Base-by-base conservation (phyloP, 2,329 filamentous ascomycete species). In the Cladophialophora bantiana region DNA sequence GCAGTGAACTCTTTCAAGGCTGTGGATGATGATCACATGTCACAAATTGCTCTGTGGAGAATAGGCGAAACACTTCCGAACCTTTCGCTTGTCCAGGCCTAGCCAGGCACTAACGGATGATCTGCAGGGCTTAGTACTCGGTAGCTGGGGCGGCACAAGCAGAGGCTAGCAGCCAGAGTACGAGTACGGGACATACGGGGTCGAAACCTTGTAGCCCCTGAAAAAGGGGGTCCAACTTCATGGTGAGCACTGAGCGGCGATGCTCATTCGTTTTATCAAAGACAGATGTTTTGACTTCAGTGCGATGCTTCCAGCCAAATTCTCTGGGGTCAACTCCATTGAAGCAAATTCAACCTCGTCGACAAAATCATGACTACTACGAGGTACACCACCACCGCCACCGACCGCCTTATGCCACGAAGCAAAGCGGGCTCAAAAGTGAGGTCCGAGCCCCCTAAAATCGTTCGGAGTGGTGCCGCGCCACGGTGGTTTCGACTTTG, bases 401-500 rank as follows among this genome's bases (percentile, higher is more conserved):
- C 15, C 45, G 15, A 50, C 18, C 9, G 45, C 15, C 15, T 42
- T 13, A 5, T 42, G 13, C 5, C 40, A n/a, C 18, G 10, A 50
- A 50, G 40, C 18, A n/a, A 50, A 50, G 45, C 45, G 7, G 10
- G 45, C 26, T 50, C 18, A 26, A 50, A 26, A 26, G 45, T 20
- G 20, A 26, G 9, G 18, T n/a, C 18, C 7, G 18, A 26, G 18
- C 15, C 38, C 38, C 45, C 45, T 50, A 50, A 50, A 50, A 50
- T 26, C 26, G 7, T 26, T 26, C 45, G 45, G 45, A 26, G 45
- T 12, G 45, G 45, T 50, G 18, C 45, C 45, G 45, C 59, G 59
- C 59, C 59, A 53, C 57, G 4, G 32, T 52, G 45, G 32, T 48
- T 61, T 61, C 52, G 10, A 48, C 50, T 32, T 61, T n/a, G 42